Evolutionary conservation across 2,329 filamentous ascomycete species (phyloP), one percentile per base, ranked within the genome.

Genomic region (Trichoderma breve): DNA sequence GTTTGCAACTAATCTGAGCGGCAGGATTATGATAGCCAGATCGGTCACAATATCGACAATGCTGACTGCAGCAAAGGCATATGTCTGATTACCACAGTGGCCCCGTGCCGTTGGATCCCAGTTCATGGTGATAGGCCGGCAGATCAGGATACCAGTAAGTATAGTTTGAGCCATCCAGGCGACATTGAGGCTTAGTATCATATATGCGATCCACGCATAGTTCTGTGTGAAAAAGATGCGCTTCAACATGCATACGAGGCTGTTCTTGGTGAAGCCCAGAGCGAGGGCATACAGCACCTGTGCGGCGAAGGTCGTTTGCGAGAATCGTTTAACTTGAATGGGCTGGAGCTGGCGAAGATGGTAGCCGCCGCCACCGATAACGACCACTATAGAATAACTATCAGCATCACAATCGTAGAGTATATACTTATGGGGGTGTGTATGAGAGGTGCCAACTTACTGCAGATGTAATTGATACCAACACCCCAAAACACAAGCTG

Each of bases 141-240:
- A 76, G 51, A 76, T 62, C 3, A 76, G 57, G 4, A 74, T 9
- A n/a, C 72, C 70, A 14, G 73, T 75, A 26, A 76, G 36, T 24
- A 76, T 73, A 26, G 73, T 74, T 58, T 75, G 74, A n/a, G 75
- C 14, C 71, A 74, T 75, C 75, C 75, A 76, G 28, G 61, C 64
- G n/a, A 73, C 64, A 30, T 71, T 70, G 24, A 74, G 64, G 3
- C 51, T 66, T 61, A 76, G 74, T 3, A 75, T 39, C 3, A 51
- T 28, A 34, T 75, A 74, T 14, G 75, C 71, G 15, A 74, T 60
- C 43, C 62, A 73, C 11, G 63, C 70, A 34, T 74, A 73, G 15
- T 64, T 71, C 2, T 58, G 63, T 26, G 74, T 62, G 34, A 76
- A 76, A 43, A 75, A 76, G 36, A 76, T 75, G 34, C 74, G 72